A percentile compares a stretch with the other conserved stretches of the same genome.
phyloP scores from a whole-genome alignment of 805 yeast species.

The Suhomyces sp. region DNA sequence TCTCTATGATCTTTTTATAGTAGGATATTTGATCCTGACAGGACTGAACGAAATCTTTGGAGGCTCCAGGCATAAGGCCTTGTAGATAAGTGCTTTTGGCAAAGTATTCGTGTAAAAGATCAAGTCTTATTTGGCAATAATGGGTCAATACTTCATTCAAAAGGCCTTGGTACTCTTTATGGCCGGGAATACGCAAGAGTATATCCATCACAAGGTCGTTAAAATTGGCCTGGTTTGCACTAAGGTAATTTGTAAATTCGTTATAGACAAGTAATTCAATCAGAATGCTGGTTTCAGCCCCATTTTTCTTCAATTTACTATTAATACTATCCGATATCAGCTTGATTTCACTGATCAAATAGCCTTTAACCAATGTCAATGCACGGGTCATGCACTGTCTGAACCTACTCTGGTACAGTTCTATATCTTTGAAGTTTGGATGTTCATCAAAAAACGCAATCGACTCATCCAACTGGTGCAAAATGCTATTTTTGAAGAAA shows the following conservation, averaged over 20 bases:
- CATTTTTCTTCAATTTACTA: conserved; percentile 11
- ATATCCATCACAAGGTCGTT: conserved; percentile 34
- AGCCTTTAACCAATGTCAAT: conserved; percentile 69
- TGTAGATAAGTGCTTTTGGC: conserved; percentile 21
- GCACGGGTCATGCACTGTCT: conserved; percentile 83
- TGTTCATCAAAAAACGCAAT: conserved; percentile 56
- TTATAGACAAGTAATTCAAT: conserved; percentile 65
- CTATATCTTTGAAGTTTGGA: conserved; percentile 59
- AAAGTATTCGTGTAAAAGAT: conserved; percentile 43
- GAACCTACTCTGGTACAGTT: conserved; percentile 65
- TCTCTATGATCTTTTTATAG: conserved; percentile 56
- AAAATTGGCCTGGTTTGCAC: conserved; percentile 23
- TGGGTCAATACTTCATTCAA: conserved; percentile 59
- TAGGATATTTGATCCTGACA: conserved; percentile 62
- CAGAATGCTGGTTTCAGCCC: conserved; percentile 25
- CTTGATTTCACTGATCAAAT: conserved; percentile 47
- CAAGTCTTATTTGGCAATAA: conserved; percentile 58
- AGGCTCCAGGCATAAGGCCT: neutral
- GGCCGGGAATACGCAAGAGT: conserved; percentile 32
- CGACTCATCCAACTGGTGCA: conserved; percentile 63
- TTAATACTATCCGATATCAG: conserved; percentile 23
- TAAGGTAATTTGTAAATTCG: conserved; percentile 45
- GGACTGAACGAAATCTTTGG: conserved; percentile 48
- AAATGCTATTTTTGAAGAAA: conserved; percentile 41
- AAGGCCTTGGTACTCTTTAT: conserved; percentile 62